Percentiles rank a stretch among this genome's conserved stretches.
phyloP scores from a whole-genome alignment of 257 asterid species.

The Capsicum chinense region DNA sequence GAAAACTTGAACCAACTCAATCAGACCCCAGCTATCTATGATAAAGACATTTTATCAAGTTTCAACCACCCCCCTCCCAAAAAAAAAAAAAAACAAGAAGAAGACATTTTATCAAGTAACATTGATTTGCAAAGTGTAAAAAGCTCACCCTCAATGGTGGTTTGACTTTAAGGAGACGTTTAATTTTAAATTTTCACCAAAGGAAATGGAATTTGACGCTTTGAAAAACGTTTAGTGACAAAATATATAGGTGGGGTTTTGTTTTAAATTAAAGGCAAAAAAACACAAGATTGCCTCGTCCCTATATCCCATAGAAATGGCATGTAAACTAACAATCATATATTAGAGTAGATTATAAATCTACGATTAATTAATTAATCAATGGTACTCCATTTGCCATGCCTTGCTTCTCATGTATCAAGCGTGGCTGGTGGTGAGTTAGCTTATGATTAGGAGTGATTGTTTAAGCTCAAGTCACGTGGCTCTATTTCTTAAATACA shows the following conservation, averaged over 20 bases:
- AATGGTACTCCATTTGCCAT: neutral
- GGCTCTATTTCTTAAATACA: neutral
- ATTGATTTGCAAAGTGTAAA: neutral
- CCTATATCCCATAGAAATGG: too few species aligned
- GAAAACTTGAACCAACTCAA: too few species aligned
- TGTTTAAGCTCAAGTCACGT: conserved; percentile 22
- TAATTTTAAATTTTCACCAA: neutral
- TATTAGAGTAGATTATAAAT: neutral
- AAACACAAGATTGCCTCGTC: too few species aligned
- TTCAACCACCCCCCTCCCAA: too few species aligned
- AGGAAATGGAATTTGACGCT: neutral
- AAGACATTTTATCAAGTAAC: too few species aligned
- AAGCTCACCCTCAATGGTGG: neutral
- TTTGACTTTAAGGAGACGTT: neutral
- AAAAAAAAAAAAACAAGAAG: too few species aligned
- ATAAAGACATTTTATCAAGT: too few species aligned
- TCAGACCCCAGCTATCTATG: too few species aligned
- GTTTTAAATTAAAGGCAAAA: neutral
- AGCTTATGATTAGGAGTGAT: neutral
- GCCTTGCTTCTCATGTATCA: conserved; percentile 12
- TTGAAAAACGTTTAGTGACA: neutral
- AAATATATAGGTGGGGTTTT: neutral
- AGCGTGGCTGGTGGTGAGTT: conserved; percentile 17
- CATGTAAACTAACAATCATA: neutral
- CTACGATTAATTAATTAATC: neutral